Conservation (phyloP, 1,284 basidiomycete species). For the Boletus nobilissimus region DNA sequence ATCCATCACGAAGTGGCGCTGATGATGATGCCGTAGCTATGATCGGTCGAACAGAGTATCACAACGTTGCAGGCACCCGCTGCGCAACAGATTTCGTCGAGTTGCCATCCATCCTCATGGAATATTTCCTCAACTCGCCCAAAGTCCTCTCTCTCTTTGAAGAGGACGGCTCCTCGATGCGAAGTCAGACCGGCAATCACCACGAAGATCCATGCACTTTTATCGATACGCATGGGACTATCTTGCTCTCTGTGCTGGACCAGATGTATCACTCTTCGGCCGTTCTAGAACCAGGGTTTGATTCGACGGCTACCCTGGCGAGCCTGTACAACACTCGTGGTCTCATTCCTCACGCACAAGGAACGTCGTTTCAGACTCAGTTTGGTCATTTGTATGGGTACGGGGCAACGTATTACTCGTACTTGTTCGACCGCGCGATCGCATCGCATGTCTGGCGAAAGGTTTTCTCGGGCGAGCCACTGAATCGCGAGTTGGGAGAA, state of each 20-base stretch:
- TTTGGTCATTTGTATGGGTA: conserved; percentile 98
- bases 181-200: conserved; percentile 62
- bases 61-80: conserved; percentile 98
- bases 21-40: conserved; percentile 71
- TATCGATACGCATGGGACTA: conserved; percentile 92
- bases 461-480: conserved; percentile 75
- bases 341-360: conserved; percentile 81
- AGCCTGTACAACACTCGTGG: conserved; percentile 76
- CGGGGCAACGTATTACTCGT: conserved; percentile 97
- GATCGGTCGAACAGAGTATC: conserved; percentile 97
- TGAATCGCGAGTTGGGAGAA: conserved; percentile 77
- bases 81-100: conserved; percentile 99
- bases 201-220: conserved; percentile 77
- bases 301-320: conserved; percentile 77
- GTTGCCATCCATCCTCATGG: conserved; percentile 98
- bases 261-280: conserved; percentile 87
- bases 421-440: conserved; percentile 95
- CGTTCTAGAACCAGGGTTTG: conserved; percentile 66
- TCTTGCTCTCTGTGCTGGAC: conserved; percentile 90
- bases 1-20: conserved; percentile 22
- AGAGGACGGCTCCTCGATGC: conserved; percentile 54
- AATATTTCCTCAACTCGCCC: conserved; percentile 91
- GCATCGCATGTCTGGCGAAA: conserved; percentile 89
- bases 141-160: conserved; percentile 85
- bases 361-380: conserved; percentile 93